These are phyloP conservation scores for Endothia cerciana DNA, from an alignment of 2,329 filamentous ascomycete genomes.

Conservation along the genomic window DNA sequence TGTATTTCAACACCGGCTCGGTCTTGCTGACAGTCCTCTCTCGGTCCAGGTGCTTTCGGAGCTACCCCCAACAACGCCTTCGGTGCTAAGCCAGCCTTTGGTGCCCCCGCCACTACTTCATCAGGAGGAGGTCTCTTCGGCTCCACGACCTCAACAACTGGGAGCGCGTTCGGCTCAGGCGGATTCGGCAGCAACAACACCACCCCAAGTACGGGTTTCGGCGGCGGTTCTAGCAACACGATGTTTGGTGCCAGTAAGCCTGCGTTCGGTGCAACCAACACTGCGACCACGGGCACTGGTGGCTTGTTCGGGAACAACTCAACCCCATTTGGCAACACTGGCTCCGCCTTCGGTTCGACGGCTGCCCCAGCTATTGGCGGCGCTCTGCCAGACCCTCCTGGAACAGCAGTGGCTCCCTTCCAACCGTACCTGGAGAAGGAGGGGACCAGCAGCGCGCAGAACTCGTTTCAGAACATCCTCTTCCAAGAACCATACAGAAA, in stretches of 20 bases:
- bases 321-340: constrained; percentile 42
- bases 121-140: constrained; percentile 52
- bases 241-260: constrained; percentile 61
- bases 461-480: constrained; percentile 77
- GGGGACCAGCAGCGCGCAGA: constrained; percentile 54
- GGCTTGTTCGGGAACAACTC: constrained; percentile 50
- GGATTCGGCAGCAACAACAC: constrained; percentile 46
- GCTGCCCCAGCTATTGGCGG: constrained; percentile 54
- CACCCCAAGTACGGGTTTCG: constrained; percentile 44
- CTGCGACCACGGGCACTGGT: constrained; percentile 42
- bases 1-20: background rate
- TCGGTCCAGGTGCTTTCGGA: constrained; percentile 40
- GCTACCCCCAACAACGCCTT: constrained; percentile 41
- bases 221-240: constrained; percentile 42
- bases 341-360: constrained; percentile 48
- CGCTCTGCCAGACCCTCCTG: constrained; percentile 62
- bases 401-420: constrained; percentile 73
- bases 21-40: constrained; percentile 18
- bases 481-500: constrained; percentile 84
- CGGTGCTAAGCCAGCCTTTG: constrained; percentile 57
- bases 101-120: constrained; percentile 46
- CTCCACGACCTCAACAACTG: constrained; percentile 42
- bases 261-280: constrained; percentile 45
- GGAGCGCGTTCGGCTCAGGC: constrained; percentile 45
- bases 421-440: constrained; percentile 76